These are phyloP conservation scores for Pichia paraexigua DNA, from an alignment of 805 yeast species.

Conservation along the genomic window DNA sequence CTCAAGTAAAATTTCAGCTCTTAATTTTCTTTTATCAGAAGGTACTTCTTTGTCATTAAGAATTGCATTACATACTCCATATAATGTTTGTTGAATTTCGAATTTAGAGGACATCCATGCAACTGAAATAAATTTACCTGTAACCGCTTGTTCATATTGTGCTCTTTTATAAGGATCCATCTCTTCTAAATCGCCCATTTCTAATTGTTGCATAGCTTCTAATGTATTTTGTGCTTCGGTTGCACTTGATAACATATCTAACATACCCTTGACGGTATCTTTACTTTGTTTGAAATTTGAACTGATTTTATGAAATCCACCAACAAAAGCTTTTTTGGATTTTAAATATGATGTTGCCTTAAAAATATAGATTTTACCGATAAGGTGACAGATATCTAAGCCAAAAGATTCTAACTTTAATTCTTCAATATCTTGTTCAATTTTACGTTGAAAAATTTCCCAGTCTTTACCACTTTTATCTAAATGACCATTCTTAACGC, in stretches of 20 bases:
- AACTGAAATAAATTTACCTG: conserved; percentile 75
- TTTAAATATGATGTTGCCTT: conserved; percentile 60
- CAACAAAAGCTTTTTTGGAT: conserved; percentile 63
- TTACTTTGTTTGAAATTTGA: conserved; percentile 67
- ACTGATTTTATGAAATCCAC: conserved; percentile 44
- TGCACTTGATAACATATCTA: conserved; percentile 64
- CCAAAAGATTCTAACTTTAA: conserved; percentile 81
- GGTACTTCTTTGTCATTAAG: conserved; percentile 49
- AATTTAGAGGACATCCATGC: conserved; percentile 81
- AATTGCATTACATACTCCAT: conserved; percentile 62
- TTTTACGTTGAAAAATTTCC: conserved; percentile 50
- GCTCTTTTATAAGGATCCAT: conserved; percentile 41
- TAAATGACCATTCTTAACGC: conserved; percentile 32
- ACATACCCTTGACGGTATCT: conserved; percentile 63
- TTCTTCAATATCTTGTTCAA: conserved; percentile 75
- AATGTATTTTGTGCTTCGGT: conserved; percentile 72
- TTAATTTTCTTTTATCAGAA: conserved; percentile 37
- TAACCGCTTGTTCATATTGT: conserved; percentile 62
- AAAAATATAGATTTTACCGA: conserved; percentile 61
- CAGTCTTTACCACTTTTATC: conserved; percentile 33
- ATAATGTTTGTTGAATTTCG: conserved; percentile 66
- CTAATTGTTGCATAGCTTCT: conserved; percentile 64
- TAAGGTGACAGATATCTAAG: conserved; percentile 67
- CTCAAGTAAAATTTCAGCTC: conserved; percentile 56
- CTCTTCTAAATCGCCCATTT: conserved; percentile 34